Evolutionary conservation across 2,329 filamentous ascomycete species (phyloP).

Genomic region (Aspergillus sojae): DNA sequence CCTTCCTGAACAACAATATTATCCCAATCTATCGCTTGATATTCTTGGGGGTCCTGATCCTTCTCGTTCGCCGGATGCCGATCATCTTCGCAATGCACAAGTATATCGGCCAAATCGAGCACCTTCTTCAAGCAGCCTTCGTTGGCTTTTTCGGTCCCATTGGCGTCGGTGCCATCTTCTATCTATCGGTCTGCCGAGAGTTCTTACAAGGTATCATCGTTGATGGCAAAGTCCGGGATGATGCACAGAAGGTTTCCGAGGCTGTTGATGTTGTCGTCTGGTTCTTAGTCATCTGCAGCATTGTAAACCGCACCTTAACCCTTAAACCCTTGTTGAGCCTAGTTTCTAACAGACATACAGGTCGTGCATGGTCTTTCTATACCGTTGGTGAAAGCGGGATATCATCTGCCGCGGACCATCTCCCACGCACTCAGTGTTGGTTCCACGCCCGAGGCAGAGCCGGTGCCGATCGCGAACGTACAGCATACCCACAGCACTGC

Average conservation of each 20-base stretch:
- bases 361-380: slow-evolving; percentile 82
- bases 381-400: slow-evolving; percentile 60
- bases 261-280: slow-evolving; percentile 74
- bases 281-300: slow-evolving; percentile 82
- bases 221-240: slow-evolving; percentile 63
- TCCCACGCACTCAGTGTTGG: slow-evolving; percentile 49
- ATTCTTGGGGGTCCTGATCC: slow-evolving; percentile 71
- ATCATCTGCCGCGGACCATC: slow-evolving; percentile 49
- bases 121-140: slow-evolving; percentile 74
- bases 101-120: slow-evolving; percentile 77
- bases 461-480: slow-evolving; percentile 32
- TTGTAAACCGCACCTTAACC: slow-evolving; percentile 54
- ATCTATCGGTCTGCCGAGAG: slow-evolving; percentile 78
- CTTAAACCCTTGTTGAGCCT: not conserved
- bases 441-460: slow-evolving; percentile 31
- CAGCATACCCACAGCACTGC: slow-evolving; percentile 39
- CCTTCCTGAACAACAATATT: slow-evolving; percentile 68
- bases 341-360: slow-evolving; percentile 38
- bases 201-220: slow-evolving; percentile 66
- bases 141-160: slow-evolving; percentile 94
- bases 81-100: slow-evolving; percentile 74
- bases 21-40: slow-evolving; percentile 75
- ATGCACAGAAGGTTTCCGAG: slow-evolving; percentile 68
- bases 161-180: slow-evolving; percentile 87
- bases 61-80: slow-evolving; percentile 76